These are phyloP conservation scores for Purshia tridentata DNA, from an alignment of 306 rosid genomes.

Conservation along the genomic window DNA sequence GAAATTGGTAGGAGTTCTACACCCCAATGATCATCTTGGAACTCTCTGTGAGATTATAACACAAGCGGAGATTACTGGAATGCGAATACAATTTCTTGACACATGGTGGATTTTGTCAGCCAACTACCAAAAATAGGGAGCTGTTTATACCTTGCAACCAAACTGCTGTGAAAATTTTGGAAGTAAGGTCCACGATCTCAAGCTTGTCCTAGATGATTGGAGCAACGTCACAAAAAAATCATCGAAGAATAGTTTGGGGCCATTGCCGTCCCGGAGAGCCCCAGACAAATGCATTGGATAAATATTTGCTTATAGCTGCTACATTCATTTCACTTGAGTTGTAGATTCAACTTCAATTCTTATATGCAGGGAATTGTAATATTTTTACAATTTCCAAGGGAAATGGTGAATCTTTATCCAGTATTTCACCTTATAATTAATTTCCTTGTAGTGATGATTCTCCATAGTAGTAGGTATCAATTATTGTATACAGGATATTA, in stretches of 20 bases:
- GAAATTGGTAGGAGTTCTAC: constrained; percentile 31
- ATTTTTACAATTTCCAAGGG: background rate
- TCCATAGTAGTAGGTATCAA: background rate
- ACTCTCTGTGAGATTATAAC: constrained; percentile 34
- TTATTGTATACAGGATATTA: background rate
- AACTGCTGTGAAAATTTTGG: constrained; percentile 47
- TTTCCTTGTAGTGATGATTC: background rate
- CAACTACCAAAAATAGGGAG: constrained; percentile 21
- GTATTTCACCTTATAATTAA: background rate
- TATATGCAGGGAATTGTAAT: background rate
- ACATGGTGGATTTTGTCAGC: constrained; percentile 47
- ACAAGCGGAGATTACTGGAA: constrained; percentile 8
- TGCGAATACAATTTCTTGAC: constrained; percentile 20
- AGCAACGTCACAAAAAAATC: constrained; percentile 20
- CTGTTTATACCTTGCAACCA: constrained; percentile 43
- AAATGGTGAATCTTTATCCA: background rate
- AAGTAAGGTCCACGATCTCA: constrained; percentile 54
- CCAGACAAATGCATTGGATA: constrained; percentile 41
- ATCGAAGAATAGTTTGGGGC: constrained; percentile 20
- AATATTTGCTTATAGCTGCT: constrained; percentile 6
- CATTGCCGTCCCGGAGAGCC: constrained; percentile 35
- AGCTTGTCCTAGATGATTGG: constrained; percentile 61
- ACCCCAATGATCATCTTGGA: constrained; percentile 23
- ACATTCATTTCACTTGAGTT: background rate
- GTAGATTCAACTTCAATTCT: background rate